Conservation (phyloP, 306 rosid genomes). For the Albizia julibrissin region DNA sequence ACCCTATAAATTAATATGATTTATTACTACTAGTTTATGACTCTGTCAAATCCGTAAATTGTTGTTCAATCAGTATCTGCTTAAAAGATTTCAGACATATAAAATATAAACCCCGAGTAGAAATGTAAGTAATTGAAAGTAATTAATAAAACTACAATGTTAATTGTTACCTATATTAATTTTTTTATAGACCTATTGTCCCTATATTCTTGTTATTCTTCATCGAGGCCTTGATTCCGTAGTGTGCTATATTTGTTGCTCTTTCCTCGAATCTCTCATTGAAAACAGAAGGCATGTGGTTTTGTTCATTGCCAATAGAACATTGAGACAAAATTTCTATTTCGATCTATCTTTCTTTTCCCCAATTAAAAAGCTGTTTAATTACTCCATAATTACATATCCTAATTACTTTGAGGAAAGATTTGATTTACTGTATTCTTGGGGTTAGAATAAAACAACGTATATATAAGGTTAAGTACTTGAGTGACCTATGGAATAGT, state of each 20-base stretch:
- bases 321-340: neutral
- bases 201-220: neutral
- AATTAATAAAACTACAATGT: neutral
- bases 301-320: neutral
- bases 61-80: neutral
- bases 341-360: neutral
- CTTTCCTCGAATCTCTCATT: constrained; percentile 42
- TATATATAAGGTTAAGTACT: too few relatives aligned
- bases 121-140: neutral
- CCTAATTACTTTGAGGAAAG: neutral
- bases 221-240: neutral
- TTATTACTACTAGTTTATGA: neutral
- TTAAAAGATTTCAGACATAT: neutral
- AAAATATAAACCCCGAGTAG: neutral
- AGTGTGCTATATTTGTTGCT: constrained; percentile 9
- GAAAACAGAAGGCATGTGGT: neutral
- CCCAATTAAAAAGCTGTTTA: neutral
- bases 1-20: neutral
- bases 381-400: neutral
- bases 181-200: neutral
- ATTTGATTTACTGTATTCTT: neutral
- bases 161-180: neutral
- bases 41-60: neutral
- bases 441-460: neutral
- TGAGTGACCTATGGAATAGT: neutral